Percentiles rank a stretch among this genome's conserved stretches.
These are phyloP conservation scores for Trichomonas gallinae DNA, from an alignment of 208 protist genomes.

Conservation along the genomic window DNA sequence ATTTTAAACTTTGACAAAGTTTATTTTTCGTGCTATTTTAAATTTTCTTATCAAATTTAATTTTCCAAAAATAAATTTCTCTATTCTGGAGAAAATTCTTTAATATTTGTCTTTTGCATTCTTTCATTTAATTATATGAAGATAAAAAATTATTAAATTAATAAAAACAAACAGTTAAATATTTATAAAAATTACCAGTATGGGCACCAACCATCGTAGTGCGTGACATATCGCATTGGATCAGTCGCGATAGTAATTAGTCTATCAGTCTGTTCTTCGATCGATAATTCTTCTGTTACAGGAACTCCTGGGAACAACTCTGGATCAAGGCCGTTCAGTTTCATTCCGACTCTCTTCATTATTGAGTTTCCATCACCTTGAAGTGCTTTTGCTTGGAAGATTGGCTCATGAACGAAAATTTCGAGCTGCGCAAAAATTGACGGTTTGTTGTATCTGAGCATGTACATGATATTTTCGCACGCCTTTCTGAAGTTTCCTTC, in stretches of 20 bases:
- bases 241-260: neutral
- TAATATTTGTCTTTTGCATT: too few relatives aligned
- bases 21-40: too few relatives aligned
- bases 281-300: neutral
- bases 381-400: neutral
- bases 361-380: neutral
- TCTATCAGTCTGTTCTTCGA: neutral
- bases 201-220: neutral
- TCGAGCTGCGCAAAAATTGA: neutral
- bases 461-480: neutral
- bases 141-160: neutral
- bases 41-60: too few relatives aligned
- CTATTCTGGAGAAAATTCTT: too few relatives aligned
- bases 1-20: too few relatives aligned
- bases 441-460: conserved; percentile 15
- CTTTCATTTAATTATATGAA: too few relatives aligned
- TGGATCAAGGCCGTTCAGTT: neutral
- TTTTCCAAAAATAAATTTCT: too few relatives aligned
- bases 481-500: conserved; percentile 8
- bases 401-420: conserved; percentile 21
- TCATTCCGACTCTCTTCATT: neutral
- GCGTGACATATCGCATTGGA: neutral
- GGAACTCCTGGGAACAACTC: neutral
- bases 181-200: neutral
- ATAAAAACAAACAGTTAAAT: neutral